phyloP scores from a whole-genome alignment of 805 yeast species.

The Wickerhamiella cacticola region DNA sequence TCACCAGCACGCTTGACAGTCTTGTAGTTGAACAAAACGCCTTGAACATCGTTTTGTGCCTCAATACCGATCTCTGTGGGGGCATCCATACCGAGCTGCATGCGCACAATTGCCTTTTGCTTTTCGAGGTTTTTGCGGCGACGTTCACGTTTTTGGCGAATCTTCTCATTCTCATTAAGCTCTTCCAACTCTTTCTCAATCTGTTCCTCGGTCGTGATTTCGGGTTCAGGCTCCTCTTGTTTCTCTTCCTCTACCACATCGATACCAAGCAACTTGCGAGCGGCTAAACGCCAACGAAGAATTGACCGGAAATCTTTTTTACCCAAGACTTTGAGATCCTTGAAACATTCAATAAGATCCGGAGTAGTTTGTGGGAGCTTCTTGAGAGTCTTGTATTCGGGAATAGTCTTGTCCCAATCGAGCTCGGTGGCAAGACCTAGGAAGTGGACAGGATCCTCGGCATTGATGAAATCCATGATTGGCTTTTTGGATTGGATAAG shows the following conservation, averaged over 20 bases:
- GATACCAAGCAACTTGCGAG: constrained; percentile 64
- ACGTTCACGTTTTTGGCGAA: constrained; percentile 64
- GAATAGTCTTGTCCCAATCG: constrained; percentile 46
- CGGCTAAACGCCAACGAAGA: constrained; percentile 78
- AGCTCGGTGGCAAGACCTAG: constrained; percentile 65
- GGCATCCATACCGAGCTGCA: constrained; percentile 93
- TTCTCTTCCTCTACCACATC: constrained; percentile 42
- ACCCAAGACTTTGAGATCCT: constrained; percentile 88
- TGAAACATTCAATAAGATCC: constrained; percentile 71
- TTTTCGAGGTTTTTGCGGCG: constrained; percentile 70
- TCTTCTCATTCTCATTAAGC: constrained; percentile 58
- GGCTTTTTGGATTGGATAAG: constrained; percentile 56
- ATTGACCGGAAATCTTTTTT: constrained; percentile 81
- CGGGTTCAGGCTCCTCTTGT: constrained; percentile 49
- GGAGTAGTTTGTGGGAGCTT: constrained; percentile 65
- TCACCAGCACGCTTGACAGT: constrained; percentile 77
- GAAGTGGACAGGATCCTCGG: constrained; percentile 71
- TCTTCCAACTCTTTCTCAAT: constrained; percentile 74
- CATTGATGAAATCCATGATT: constrained; percentile 66
- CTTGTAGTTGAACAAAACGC: constrained; percentile 67
- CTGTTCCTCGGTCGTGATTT: constrained; percentile 67
- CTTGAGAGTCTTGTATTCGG: constrained; percentile 58
- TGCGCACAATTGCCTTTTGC: constrained; percentile 76
- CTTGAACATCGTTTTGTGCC: constrained; percentile 60
- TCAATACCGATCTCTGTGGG: constrained; percentile 90